phyloP scores from a whole-genome alignment of 495 filamentous ascomycete genomes.

The Terfezia claveryi region DNA sequence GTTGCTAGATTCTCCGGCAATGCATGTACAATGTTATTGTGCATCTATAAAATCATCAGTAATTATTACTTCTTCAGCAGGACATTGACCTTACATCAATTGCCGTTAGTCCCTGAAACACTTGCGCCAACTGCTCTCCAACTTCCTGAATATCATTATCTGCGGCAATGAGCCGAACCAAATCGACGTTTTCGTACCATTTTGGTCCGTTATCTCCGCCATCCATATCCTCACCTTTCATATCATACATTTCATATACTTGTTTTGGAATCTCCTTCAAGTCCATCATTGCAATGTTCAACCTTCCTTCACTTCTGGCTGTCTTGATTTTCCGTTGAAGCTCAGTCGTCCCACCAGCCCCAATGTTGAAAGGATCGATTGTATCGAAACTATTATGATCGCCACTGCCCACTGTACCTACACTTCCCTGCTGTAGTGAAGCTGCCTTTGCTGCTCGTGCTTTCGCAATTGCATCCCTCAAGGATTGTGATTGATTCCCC shows the following conservation, averaged over 20 bases:
- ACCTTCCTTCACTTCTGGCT: constrained; percentile 55
- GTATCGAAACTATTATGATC: constrained; percentile 29
- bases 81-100: constrained; percentile 45
- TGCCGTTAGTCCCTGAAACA: constrained; percentile 65
- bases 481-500: constrained; percentile 34
- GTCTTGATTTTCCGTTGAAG: constrained; percentile 52
- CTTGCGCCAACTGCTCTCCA: constrained; percentile 41
- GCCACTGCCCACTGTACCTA: constrained; percentile 21
- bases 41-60: constrained; percentile 10
- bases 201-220: constrained; percentile 30
- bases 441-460: constrained; percentile 52
- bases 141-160: constrained; percentile 74
- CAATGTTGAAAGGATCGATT: constrained; percentile 46
- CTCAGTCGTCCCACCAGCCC: constrained; percentile 29
- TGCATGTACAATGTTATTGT: constrained; percentile 40
- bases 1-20: constrained; percentile 47
- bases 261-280: constrained; percentile 60
- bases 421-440: constrained; percentile 22
- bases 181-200: constrained; percentile 87
- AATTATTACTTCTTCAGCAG: not conserved
- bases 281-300: constrained; percentile 77
- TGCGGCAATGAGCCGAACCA: constrained; percentile 70
- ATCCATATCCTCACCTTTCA: constrained; percentile 28
- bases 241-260: constrained; percentile 77
- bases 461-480: constrained; percentile 81